phyloP scores from a whole-genome alignment of 768 basidiomycete species.

The Suillus hirtellus region DNA sequence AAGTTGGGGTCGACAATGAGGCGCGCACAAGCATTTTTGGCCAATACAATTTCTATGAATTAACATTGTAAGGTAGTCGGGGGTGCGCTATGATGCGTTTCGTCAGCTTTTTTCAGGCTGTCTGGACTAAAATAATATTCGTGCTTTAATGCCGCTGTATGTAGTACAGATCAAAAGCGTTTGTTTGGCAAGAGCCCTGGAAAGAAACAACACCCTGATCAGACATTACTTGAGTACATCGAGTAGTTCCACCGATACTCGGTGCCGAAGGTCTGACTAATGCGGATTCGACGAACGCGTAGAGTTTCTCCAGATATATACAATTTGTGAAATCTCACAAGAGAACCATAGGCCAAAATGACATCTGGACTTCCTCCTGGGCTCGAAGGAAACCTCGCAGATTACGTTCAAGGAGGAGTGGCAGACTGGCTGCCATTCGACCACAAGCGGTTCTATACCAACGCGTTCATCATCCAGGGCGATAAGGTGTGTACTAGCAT shows the following conservation, averaged over 20 bases:
- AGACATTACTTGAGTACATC: neutral
- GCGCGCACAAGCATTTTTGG: too few species aligned
- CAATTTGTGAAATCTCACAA: neutral
- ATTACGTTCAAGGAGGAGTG: slow-evolving; percentile 43
- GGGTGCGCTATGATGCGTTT: too few species aligned
- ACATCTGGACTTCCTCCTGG: slow-evolving; percentile 42
- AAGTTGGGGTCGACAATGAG: too few species aligned
- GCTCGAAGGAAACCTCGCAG: slow-evolving; percentile 32
- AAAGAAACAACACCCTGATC: neutral
- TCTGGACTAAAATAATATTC: neutral
- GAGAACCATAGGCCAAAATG: slow-evolving; percentile 1
- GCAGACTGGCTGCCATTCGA: slow-evolving; percentile 49
- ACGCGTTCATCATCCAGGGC: slow-evolving; percentile 63
- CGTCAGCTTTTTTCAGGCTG: neutral
- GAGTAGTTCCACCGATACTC: slow-evolving; percentile 4
- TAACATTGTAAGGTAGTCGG: too few species aligned
- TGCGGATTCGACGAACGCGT: neutral
- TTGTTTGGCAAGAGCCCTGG: slow-evolving; percentile 1
- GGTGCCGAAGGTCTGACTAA: slow-evolving; percentile 6
- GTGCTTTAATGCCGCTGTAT: too few species aligned
- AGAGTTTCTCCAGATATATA: neutral
- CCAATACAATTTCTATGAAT: too few species aligned
- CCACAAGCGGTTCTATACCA: slow-evolving; percentile 57
- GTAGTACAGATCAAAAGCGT: too few species aligned
- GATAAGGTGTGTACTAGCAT: slow-evolving; percentile 39